These are phyloP conservation scores for Saccharomyces hybrid DNA, from an alignment of 1,139 yeast species.

Conservation along the genomic window DNA sequence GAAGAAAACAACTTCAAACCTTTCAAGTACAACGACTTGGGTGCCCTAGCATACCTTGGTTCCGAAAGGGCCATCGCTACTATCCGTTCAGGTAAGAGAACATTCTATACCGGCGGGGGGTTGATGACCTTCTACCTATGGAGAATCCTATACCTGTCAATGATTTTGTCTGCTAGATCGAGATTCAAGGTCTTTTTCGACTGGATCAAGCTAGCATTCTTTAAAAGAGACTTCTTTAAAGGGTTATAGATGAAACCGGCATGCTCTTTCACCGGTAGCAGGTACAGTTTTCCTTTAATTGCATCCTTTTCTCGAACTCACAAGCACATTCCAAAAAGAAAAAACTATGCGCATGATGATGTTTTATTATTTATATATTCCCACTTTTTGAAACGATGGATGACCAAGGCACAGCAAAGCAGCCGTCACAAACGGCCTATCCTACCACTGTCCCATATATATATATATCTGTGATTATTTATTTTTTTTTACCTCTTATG, in stretches of 20 bases:
- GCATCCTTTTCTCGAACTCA: background rate
- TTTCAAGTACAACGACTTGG: slow-evolving; percentile 60
- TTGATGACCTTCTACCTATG: slow-evolving; percentile 82
- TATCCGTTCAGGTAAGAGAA: slow-evolving; percentile 81
- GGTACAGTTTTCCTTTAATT: background rate
- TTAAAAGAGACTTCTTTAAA: slow-evolving; percentile 73
- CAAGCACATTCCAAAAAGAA: background rate
- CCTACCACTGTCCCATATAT: background rate
- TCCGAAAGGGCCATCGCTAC: slow-evolving; percentile 94
- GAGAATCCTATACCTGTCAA: slow-evolving; percentile 89
- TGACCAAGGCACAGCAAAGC: background rate
- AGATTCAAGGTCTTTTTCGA: slow-evolving; percentile 79
- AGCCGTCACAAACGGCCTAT: background rate
- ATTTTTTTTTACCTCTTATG: background rate
- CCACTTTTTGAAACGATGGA: background rate
- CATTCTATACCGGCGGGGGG: slow-evolving; percentile 84
- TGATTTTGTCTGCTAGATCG: slow-evolving; percentile 85
- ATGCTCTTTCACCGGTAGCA: background rate
- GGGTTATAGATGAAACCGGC: slow-evolving; percentile 26
- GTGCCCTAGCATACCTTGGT: slow-evolving; percentile 78
- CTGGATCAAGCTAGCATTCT: slow-evolving; percentile 80
- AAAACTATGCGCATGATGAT: background rate
- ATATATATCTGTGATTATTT: background rate
- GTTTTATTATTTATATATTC: background rate
- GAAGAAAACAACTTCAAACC: slow-evolving; percentile 45